Percentiles rank a stretch among this genome's conserved stretches.
Evolutionary conservation across 306 rosid genomes (phyloP).

Genomic region (Pachyrhizus erosus): DNA sequence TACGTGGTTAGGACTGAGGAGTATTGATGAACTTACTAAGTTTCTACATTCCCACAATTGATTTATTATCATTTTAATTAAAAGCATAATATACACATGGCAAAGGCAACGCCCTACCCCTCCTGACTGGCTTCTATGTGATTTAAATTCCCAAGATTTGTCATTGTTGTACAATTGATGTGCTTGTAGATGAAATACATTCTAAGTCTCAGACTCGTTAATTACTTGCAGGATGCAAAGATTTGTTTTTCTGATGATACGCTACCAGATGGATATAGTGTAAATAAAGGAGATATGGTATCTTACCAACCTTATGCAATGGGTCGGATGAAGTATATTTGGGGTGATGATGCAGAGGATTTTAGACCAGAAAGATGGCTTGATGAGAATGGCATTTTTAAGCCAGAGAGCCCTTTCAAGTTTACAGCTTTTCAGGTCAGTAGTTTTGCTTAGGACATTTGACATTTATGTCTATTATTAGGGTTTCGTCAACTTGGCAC

Average conservation of each 20-base stretch:
- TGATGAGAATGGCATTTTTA: slow-evolving; percentile 62
- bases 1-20: background rate
- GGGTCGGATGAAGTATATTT: slow-evolving; percentile 84
- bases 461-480: background rate
- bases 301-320: slow-evolving; percentile 82
- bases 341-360: slow-evolving; percentile 86
- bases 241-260: slow-evolving; percentile 71
- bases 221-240: slow-evolving; percentile 68
- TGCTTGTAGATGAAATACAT: slow-evolving; percentile 1
- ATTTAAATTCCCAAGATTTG: background rate
- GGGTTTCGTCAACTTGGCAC: background rate
- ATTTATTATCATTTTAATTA: background rate
- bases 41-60: background rate
- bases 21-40: background rate
- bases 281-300: slow-evolving; percentile 68
- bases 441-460: background rate
- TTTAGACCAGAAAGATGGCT: slow-evolving; percentile 85
- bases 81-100: background rate
- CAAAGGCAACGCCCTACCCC: background rate
- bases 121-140: background rate
- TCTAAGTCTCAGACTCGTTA: background rate
- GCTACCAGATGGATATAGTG: slow-evolving; percentile 72
- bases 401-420: slow-evolving; percentile 72
- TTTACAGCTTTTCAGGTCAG: slow-evolving; percentile 85
- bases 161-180: background rate